phyloP scores from a whole-genome alignment of 768 basidiomycete genomes.

The Leccinum boreale region DNA sequence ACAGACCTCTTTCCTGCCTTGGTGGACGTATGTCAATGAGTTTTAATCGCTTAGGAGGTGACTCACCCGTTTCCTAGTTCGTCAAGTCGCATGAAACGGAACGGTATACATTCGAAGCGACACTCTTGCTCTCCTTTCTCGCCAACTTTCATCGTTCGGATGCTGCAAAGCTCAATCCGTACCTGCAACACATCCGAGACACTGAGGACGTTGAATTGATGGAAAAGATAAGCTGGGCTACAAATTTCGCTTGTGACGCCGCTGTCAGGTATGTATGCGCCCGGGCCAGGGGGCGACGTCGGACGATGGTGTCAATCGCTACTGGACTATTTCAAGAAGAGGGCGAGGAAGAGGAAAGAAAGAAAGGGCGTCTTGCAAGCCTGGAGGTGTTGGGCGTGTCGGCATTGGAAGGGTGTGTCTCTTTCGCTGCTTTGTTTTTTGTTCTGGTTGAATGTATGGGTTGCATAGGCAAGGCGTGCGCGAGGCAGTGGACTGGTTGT shows the following conservation, averaged over 20 bases:
- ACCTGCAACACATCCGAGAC: constrained; percentile 50
- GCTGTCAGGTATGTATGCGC: constrained; percentile 46
- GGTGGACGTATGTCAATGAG: constrained; percentile 36
- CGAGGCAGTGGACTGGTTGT: constrained; percentile 92
- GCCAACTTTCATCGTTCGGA: constrained; percentile 74
- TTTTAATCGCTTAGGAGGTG: background rate
- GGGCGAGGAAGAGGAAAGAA: constrained; percentile 42
- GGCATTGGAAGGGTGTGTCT: constrained; percentile 80
- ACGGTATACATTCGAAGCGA: constrained; percentile 56
- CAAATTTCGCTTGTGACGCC: constrained; percentile 48
- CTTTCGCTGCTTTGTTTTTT: background rate
- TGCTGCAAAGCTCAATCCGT: constrained; percentile 65
- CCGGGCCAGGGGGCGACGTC: too few relatives aligned
- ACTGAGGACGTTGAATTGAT: constrained; percentile 49
- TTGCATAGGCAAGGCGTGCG: constrained; percentile 74
- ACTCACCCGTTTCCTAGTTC: constrained; percentile 37
- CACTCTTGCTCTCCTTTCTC: constrained; percentile 57
- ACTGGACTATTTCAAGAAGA: constrained; percentile 33
- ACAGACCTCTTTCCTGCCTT: constrained; percentile 58
- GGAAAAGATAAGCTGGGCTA: constrained; percentile 55
- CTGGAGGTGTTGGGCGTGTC: constrained; percentile 89
- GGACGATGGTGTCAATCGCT: background rate
- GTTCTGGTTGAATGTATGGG: background rate
- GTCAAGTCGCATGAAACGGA: constrained; percentile 54
- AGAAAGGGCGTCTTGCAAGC: constrained; percentile 64